phyloP scores from a whole-genome alignment of 331 rosid species.

The Erythrophleum ivorense region DNA sequence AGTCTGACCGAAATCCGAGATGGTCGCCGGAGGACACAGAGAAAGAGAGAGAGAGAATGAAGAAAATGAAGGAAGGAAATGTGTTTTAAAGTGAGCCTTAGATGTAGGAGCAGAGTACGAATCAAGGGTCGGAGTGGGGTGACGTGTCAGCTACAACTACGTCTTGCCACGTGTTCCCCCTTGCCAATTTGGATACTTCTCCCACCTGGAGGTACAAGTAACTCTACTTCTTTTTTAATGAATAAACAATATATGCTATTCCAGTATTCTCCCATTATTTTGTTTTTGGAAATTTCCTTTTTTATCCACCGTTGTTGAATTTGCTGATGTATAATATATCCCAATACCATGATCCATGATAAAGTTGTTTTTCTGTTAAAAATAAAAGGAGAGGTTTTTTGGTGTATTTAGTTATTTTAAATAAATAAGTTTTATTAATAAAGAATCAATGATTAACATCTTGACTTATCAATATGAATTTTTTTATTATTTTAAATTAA shows the following conservation, averaged over 20 bases:
- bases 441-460: neutral
- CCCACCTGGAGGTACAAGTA: neutral
- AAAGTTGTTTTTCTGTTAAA: neutral
- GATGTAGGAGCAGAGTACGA: conserved; percentile 44
- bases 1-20: conserved; percentile 35
- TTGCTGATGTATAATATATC: too few species aligned
- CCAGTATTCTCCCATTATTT: too few species aligned
- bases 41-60: conserved; percentile 6
- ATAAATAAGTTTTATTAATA: neutral
- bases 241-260: too few species aligned
- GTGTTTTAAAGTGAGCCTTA: conserved; percentile 51
- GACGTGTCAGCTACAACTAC: conserved; percentile 42
- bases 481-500: too few species aligned
- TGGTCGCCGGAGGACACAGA: conserved; percentile 54
- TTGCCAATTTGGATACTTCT: neutral
- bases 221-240: too few species aligned
- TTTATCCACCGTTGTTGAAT: too few species aligned
- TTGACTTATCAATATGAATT: too few species aligned
- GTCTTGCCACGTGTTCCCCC: conserved; percentile 41
- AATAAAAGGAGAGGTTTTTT: neutral
- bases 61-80: conserved; percentile 27
- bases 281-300: too few species aligned
- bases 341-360: too few species aligned
- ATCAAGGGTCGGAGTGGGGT: conserved; percentile 32
- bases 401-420: neutral